Conservation (phyloP, 768 basidiomycete genomes). For the Hirschioporus abietinus region DNA sequence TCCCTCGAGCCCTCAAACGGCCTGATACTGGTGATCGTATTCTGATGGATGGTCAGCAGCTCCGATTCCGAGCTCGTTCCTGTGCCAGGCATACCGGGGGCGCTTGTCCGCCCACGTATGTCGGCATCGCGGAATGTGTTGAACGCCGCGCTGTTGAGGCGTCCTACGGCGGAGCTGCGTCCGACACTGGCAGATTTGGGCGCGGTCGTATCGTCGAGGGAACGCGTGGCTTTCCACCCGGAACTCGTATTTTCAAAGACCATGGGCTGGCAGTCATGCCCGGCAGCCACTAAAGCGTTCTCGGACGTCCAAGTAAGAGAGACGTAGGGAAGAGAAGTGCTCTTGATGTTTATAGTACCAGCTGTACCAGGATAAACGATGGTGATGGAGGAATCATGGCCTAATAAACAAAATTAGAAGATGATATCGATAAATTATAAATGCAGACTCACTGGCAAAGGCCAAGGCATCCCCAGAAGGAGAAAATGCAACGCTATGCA, state of each 20-base stretch:
- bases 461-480: slow-evolving; percentile 93
- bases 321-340: slow-evolving; percentile 74
- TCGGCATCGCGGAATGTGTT: slow-evolving; percentile 93
- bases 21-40: slow-evolving; percentile 91
- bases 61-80: slow-evolving; percentile 54
- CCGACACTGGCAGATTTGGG: slow-evolving; percentile 38
- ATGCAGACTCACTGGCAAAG: slow-evolving; percentile 70
- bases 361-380: slow-evolving; percentile 88
- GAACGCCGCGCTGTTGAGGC: slow-evolving; percentile 91
- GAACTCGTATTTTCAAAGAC: slow-evolving; percentile 58
- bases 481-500: slow-evolving; percentile 92
- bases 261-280: slow-evolving; percentile 95
- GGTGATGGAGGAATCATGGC: slow-evolving; percentile 91
- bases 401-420: slow-evolving; percentile 33
- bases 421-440: background rate
- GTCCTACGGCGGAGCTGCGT: slow-evolving; percentile 47
- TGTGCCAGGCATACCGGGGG: slow-evolving; percentile 25
- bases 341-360: slow-evolving; percentile 65
- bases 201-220: slow-evolving; percentile 75
- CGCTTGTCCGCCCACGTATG: slow-evolving; percentile 49
- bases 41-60: slow-evolving; percentile 90
- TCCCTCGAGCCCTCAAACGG: slow-evolving; percentile 60
- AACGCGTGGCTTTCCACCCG: slow-evolving; percentile 79
- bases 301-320: slow-evolving; percentile 86
- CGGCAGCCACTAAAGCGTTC: slow-evolving; percentile 80